Conservation (phyloP, 2,329 filamentous ascomycete species). For the Nannizziopsis arthrosporioides region DNA sequence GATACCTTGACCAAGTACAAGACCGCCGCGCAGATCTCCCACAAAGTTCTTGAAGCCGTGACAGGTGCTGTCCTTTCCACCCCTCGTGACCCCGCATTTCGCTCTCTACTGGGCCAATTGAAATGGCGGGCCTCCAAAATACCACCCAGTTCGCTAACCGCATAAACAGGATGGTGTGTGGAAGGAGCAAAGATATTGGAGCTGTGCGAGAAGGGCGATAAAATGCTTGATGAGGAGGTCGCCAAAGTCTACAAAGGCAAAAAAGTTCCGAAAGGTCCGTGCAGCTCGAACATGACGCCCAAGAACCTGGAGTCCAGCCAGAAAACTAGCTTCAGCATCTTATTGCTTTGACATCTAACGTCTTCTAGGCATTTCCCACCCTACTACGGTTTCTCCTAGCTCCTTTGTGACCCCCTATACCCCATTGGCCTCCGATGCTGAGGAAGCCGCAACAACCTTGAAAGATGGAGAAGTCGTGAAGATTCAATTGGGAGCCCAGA, state of each 20-base stretch:
- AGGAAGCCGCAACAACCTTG: slow-evolving; percentile 68
- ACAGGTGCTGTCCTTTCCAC: slow-evolving; percentile 35
- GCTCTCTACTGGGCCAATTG: neutral
- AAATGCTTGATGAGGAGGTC: slow-evolving; percentile 85
- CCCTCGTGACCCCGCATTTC: neutral
- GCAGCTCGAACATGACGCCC: neutral
- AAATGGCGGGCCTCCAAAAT: neutral
- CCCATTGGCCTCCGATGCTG: slow-evolving; percentile 71
- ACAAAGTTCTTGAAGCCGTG: slow-evolving; percentile 87
- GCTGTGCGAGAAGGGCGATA: slow-evolving; percentile 91
- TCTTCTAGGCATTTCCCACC: slow-evolving; percentile 72
- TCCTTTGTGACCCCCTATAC: slow-evolving; percentile 96
- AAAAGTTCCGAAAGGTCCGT: slow-evolving; percentile 80
- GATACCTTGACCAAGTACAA: slow-evolving; percentile 99
- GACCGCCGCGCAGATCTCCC: slow-evolving; percentile 85
- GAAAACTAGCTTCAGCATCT: neutral
- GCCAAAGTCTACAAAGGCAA: slow-evolving; percentile 97
- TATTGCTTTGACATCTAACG: slow-evolving; percentile 5
- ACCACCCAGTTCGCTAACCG: slow-evolving; percentile 7
- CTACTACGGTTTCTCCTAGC: slow-evolving; percentile 86
- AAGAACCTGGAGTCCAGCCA: neutral
- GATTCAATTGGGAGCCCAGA: slow-evolving; percentile 98
- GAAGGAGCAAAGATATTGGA: slow-evolving; percentile 86
- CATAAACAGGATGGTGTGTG: slow-evolving; percentile 49
- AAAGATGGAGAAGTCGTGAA: slow-evolving; percentile 83